Conservation (phyloP, 768 basidiomycete species). For the Rhodotorula graminis region DNA sequence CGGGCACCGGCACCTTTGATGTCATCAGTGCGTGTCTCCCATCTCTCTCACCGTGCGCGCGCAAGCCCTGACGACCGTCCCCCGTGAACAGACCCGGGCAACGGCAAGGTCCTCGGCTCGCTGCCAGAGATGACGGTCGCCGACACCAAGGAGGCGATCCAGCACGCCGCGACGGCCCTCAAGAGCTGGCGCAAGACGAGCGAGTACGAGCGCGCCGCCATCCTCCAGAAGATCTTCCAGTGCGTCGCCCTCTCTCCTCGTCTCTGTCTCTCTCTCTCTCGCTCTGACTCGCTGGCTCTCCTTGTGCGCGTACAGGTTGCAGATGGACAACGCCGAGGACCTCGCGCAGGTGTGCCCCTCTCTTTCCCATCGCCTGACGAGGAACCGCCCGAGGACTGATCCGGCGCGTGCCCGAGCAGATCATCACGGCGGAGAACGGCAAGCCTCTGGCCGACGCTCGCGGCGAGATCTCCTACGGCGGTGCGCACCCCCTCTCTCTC, state of each 20-base stretch:
- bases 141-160: conserved; percentile 79
- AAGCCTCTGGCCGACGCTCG: conserved; percentile 80
- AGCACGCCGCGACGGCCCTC: conserved; percentile 74
- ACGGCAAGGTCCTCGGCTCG: conserved; percentile 70
- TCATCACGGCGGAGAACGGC: conserved; percentile 79
- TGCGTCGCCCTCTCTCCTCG: too few relatives aligned
- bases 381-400: neutral
- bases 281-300: too few relatives aligned
- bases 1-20: conserved; percentile 62
- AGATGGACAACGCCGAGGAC: conserved; percentile 81
- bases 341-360: conserved; percentile 65
- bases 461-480: conserved; percentile 79
- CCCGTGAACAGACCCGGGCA: conserved; percentile 74
- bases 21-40: conserved; percentile 61
- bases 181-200: conserved; percentile 80
- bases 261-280: too few relatives aligned
- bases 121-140: conserved; percentile 82
- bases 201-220: conserved; percentile 75
- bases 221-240: conserved; percentile 69
- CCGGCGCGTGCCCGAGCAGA: neutral
- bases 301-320: conserved; percentile 50
- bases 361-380: conserved; percentile 46
- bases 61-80: too few relatives aligned
- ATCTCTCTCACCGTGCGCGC: neutral
- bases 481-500: conserved; percentile 55